phyloP scores from a whole-genome alignment of 306 rosid genomes.

The Rosa rugosa region DNA sequence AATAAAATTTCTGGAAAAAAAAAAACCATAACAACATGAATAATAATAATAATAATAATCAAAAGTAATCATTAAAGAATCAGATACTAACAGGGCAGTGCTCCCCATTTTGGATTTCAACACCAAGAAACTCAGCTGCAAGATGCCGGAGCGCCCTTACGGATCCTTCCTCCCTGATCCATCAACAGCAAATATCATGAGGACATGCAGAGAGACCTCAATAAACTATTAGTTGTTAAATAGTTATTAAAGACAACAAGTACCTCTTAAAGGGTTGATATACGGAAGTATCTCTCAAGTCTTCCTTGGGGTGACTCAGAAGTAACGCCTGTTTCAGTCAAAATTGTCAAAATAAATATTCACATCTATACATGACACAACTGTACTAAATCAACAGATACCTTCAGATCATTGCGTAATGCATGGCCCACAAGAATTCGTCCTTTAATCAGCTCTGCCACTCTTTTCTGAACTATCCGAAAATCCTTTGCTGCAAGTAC shows the following conservation, averaged over 20 bases:
- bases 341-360: constrained; percentile 6
- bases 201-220: constrained; percentile 3
- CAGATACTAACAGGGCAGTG: constrained; percentile 85
- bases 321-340: constrained; percentile 62
- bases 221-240: neutral
- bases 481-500: constrained; percentile 69
- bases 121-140: constrained; percentile 71
- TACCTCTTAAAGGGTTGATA: constrained; percentile 74
- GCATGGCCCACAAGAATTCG: constrained; percentile 94
- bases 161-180: constrained; percentile 51
- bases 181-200: constrained; percentile 31
- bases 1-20: no score
- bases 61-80: neutral
- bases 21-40: no score
- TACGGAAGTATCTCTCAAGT: constrained; percentile 76
- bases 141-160: constrained; percentile 80
- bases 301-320: constrained; percentile 86
- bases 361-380: neutral
- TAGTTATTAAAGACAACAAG: neutral
- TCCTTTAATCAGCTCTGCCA: constrained; percentile 79
- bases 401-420: constrained; percentile 89
- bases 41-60: no score
- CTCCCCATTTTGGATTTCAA: constrained; percentile 81
- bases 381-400: constrained; percentile 21
- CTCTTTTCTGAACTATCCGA: constrained; percentile 66